phyloP scores from a whole-genome alignment of 495 filamentous ascomycete genomes.

The Penicillium riverlandense region DNA sequence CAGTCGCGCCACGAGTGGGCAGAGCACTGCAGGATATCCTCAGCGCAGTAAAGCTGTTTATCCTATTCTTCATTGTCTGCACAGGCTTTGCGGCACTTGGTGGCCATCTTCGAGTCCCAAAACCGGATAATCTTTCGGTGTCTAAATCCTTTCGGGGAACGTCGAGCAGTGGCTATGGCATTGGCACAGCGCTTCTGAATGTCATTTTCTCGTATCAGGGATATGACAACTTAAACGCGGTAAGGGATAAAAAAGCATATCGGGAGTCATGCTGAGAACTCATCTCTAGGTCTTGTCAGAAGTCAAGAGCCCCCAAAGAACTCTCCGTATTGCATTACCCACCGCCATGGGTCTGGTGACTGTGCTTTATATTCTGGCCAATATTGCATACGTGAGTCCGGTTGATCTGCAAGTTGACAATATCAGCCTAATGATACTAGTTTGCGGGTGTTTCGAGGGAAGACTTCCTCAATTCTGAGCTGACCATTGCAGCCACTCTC shows the following conservation, averaged over 20 bases:
- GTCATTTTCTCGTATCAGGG: slow-evolving; percentile 21
- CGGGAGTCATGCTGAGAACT: not conserved
- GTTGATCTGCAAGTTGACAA: not conserved
- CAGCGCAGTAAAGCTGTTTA: slow-evolving; percentile 29
- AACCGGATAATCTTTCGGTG: slow-evolving; percentile 15
- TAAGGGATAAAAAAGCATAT: not conserved
- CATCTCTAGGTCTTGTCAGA: slow-evolving; percentile 59
- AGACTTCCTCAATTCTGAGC: slow-evolving; percentile 16
- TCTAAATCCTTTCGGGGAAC: slow-evolving; percentile 18
- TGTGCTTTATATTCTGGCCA: slow-evolving; percentile 57
- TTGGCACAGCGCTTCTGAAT: slow-evolving; percentile 20
- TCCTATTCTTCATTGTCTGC: slow-evolving; percentile 33
- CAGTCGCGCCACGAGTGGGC: slow-evolving; percentile 17
- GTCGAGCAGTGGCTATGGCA: slow-evolving; percentile 19
- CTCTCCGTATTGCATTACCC: slow-evolving; percentile 52
- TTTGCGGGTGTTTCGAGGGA: slow-evolving; percentile 20
- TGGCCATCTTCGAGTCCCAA: slow-evolving; percentile 14
- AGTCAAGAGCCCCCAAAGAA: slow-evolving; percentile 59
- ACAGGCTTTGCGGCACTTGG: slow-evolving; percentile 34
- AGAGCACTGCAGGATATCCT: slow-evolving; percentile 27
- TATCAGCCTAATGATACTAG: not conserved
- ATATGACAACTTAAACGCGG: slow-evolving; percentile 18
- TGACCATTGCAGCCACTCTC: slow-evolving; percentile 20
- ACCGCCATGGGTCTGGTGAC: slow-evolving; percentile 50
- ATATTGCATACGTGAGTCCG: slow-evolving; percentile 49